Conservation (phyloP, 768 basidiomycete species). For the Pholiota microspora region DNA sequence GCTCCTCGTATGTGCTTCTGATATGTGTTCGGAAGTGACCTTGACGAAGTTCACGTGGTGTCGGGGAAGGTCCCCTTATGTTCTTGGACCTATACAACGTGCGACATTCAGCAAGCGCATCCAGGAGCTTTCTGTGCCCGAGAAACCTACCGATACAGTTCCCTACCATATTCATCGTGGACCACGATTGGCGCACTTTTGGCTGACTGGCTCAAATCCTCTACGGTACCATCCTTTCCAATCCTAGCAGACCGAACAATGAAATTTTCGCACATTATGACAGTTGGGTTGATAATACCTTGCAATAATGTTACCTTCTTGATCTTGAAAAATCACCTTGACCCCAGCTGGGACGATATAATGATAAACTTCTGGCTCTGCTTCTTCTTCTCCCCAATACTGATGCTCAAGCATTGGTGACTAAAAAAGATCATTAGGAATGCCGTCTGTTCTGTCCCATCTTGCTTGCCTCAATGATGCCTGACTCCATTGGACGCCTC, state of each 20-base stretch:
- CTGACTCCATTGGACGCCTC: background rate
- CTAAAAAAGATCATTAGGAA: constrained; percentile 5
- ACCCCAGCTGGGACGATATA: constrained; percentile 68
- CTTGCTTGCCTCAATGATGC: constrained; percentile 18
- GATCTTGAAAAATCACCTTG: constrained; percentile 68
- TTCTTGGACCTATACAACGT: background rate
- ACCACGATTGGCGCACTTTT: constrained; percentile 48
- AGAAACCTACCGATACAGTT: constrained; percentile 48
- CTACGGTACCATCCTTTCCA: constrained; percentile 14
- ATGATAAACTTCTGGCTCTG: constrained; percentile 35
- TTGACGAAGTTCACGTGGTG: constrained; percentile 4
- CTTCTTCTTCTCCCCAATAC: constrained; percentile 23
- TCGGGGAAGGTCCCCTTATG: constrained; percentile 7
- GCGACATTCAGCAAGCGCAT: background rate
- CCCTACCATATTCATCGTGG: constrained; percentile 56
- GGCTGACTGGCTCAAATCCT: constrained; percentile 8
- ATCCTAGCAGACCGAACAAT: constrained; percentile 14
- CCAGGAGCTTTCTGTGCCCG: background rate
- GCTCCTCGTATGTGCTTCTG: background rate
- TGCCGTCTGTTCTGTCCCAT: background rate
- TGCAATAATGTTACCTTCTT: constrained; percentile 59
- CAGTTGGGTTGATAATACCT: constrained; percentile 36
- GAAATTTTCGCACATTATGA: background rate
- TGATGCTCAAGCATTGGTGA: constrained; percentile 24
- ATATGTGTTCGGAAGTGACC: constrained; percentile 5